Conservation (phyloP, 2,329 filamentous ascomycete species). For the Gnomoniopsis sp. region DNA sequence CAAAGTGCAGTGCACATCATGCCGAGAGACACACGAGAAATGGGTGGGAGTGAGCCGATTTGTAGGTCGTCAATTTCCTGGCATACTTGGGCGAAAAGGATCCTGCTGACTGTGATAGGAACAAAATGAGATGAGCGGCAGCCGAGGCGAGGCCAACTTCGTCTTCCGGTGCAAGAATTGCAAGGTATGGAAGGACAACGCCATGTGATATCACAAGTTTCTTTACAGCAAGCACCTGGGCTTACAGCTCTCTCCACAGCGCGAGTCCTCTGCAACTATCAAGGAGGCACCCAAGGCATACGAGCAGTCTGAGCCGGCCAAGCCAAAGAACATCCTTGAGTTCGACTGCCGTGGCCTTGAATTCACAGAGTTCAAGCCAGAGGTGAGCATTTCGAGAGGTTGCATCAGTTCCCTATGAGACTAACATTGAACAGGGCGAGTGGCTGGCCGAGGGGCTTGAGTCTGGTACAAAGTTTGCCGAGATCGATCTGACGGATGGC, state of each 20-base stretch:
- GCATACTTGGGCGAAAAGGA: neutral
- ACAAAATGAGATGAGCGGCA: slow-evolving; percentile 84
- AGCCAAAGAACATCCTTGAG: slow-evolving; percentile 75
- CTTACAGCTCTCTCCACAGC: slow-evolving; percentile 40
- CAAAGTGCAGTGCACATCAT: slow-evolving; percentile 97
- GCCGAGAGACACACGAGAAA: slow-evolving; percentile 85
- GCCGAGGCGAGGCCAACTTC: slow-evolving; percentile 94
- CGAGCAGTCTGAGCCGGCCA: slow-evolving; percentile 66
- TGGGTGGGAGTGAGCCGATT: slow-evolving; percentile 83
- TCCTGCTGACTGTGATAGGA: slow-evolving; percentile 53
- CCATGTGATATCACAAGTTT: neutral
- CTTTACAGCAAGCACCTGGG: neutral
- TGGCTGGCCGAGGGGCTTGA: slow-evolving; percentile 84
- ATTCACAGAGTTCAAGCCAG: slow-evolving; percentile 84
- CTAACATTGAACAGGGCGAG: slow-evolving; percentile 60
- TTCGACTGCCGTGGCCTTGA: slow-evolving; percentile 94
- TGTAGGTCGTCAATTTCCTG: slow-evolving; percentile 51
- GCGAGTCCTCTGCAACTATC: slow-evolving; percentile 84
- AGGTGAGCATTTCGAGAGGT: slow-evolving; percentile 50
- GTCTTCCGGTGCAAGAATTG: slow-evolving; percentile 99
- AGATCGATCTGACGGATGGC: slow-evolving; percentile 78
- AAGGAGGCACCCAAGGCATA: slow-evolving; percentile 71
- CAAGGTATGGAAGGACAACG: slow-evolving; percentile 58
- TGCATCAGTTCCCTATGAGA: slow-evolving; percentile 11
- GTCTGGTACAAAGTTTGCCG: slow-evolving; percentile 75